These are phyloP conservation scores for Tephrocybe rancida DNA, from an alignment of 768 basidiomycete genomes.

Conservation along the genomic window DNA sequence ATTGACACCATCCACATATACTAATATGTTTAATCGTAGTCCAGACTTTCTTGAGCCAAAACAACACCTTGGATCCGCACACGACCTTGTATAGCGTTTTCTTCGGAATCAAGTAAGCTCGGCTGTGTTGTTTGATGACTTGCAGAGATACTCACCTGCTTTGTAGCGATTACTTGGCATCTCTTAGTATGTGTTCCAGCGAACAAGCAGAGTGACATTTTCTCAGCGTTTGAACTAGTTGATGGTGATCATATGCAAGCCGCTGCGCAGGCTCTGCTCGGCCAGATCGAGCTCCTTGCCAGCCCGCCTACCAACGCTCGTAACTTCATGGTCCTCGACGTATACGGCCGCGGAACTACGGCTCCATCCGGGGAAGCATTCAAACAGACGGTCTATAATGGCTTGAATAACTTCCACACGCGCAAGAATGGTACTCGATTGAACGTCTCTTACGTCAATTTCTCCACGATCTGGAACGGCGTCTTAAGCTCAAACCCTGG, in stretches of 20 bases:
- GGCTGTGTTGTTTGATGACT: background rate
- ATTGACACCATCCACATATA: too few species aligned
- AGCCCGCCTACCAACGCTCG: slow-evolving; percentile 51
- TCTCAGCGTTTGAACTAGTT: background rate
- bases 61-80: slow-evolving; percentile 41
- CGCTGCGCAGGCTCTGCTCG: slow-evolving; percentile 44
- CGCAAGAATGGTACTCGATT: slow-evolving; percentile 26
- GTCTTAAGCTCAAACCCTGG: slow-evolving; percentile 47
- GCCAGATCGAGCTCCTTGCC: slow-evolving; percentile 48
- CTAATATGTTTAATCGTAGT: slow-evolving; percentile 27
- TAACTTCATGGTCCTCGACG: slow-evolving; percentile 51
- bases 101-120: slow-evolving; percentile 55
- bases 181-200: slow-evolving; percentile 33
- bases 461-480: slow-evolving; percentile 51
- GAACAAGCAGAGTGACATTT: background rate
- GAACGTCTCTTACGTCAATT: slow-evolving; percentile 48
- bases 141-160: background rate
- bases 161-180: slow-evolving; percentile 44
- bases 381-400: slow-evolving; percentile 47
- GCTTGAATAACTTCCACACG: slow-evolving; percentile 36
- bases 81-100: slow-evolving; percentile 55
- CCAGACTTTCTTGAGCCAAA: slow-evolving; percentile 44
- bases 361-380: slow-evolving; percentile 45
- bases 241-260: slow-evolving; percentile 50
- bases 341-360: slow-evolving; percentile 48